Base-by-base conservation (phyloP, 352 stramenopile genomes). In the Discostella stelligera region DNA sequence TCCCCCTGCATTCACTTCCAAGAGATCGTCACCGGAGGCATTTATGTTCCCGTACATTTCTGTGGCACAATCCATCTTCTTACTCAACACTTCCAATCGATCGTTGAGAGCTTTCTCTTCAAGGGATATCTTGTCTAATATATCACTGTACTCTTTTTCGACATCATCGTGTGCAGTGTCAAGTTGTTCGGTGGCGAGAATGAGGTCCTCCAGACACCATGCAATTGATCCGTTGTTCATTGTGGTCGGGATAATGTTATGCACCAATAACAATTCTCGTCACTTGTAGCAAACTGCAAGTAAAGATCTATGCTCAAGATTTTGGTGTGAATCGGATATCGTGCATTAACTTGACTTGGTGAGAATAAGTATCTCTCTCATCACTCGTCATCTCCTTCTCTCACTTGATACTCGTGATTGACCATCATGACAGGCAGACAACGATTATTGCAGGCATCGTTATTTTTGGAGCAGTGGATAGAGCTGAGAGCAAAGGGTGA, bases 1-100 rank as follows among this genome's bases (percentile, higher is more conserved):
- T 0, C 66, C 73, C 21, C 74, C 74, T 30, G 62, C 74, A 61
- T 81, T 81, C 4, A 81, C 64, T 58, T 81, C 54, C 11, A 81
- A 53, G 18, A 81, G 41, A 48, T 81, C 74, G 37, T 67, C 60
- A 48, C 27, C 25, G 10, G 11, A n/a, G 20, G 44, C 71, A 58
- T 80, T 59, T 3, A 72, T 8, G 41, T 69, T 46, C 13, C 63
- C 71, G 59, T 73, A 58, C 2, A 10, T 23, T 30, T 60, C 16
- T 63, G 2, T 64, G 20, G 25, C 67, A 55, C 2, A 79, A 39
- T 16, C 67, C 21, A 10, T 63, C n/a, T 3, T 69, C 30, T 11
- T 56, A 32, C 18, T 61, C 37, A 2, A 32, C 3, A 20, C 79
- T 39, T 11, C 13, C 13, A 10, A 32, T 27, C 49, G 79, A 46